Evolutionary conservation across 306 rosid species (phyloP).

Genomic region (Dalbergia cultrata): DNA sequence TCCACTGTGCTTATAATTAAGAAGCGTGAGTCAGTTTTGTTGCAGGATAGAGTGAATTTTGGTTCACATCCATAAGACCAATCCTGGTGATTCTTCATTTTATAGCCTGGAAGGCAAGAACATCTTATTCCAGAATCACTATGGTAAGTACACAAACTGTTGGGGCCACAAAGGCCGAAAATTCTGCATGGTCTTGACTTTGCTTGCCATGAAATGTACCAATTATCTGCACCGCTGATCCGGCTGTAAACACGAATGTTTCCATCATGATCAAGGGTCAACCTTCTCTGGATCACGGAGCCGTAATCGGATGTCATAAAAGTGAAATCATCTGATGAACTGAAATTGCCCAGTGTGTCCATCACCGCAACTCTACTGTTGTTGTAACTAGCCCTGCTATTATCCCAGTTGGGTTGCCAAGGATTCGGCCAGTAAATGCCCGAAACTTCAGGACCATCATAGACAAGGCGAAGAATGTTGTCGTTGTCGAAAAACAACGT

Average conservation of each 20-base stretch:
- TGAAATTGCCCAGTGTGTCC: slow-evolving; percentile 56
- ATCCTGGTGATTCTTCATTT: slow-evolving; percentile 32
- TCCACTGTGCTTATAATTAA: slow-evolving; percentile 43
- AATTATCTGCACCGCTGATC: slow-evolving; percentile 21
- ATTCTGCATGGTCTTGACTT: slow-evolving; percentile 51
- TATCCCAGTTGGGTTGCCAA: slow-evolving; percentile 47
- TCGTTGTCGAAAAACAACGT: slow-evolving; percentile 55
- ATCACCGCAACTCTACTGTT: slow-evolving; percentile 55
- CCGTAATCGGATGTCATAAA: slow-evolving; percentile 58
- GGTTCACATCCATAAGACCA: slow-evolving; percentile 64
- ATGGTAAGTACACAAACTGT: slow-evolving; percentile 50
- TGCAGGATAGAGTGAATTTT: slow-evolving; percentile 46
- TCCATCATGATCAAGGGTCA: slow-evolving; percentile 65
- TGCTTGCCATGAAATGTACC: slow-evolving; percentile 68
- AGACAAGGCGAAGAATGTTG: slow-evolving; percentile 62
- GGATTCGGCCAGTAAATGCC: slow-evolving; percentile 70
- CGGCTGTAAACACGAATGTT: slow-evolving; percentile 60
- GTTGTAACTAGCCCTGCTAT: slow-evolving; percentile 56
- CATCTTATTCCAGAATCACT: slow-evolving; percentile 39
- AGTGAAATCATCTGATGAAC: slow-evolving; percentile 58
- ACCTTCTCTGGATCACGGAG: slow-evolving; percentile 47
- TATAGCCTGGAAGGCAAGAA: slow-evolving; percentile 56
- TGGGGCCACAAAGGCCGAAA: slow-evolving; percentile 64
- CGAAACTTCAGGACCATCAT: slow-evolving; percentile 60
- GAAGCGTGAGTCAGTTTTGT: slow-evolving; percentile 39